Conservation (phyloP, 306 rosid species). For the Cicer pinnatifidum region DNA sequence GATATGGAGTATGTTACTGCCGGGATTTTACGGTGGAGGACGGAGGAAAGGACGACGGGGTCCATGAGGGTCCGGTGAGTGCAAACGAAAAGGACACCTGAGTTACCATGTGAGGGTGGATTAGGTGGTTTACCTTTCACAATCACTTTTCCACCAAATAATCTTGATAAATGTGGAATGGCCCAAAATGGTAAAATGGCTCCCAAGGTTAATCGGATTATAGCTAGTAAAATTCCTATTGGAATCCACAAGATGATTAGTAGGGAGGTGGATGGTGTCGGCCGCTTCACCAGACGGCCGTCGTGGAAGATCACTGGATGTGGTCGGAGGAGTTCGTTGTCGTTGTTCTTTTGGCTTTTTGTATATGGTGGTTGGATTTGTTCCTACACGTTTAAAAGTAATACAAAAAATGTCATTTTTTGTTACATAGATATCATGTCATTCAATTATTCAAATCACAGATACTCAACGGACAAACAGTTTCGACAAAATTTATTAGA, state of each 20-base stretch:
- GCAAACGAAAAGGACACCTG: conserved; percentile 95
- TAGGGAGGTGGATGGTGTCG: conserved; percentile 71
- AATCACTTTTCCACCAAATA: conserved; percentile 66
- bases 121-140: conserved; percentile 81
- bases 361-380: conserved; percentile 59
- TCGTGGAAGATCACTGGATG: conserved; percentile 93
- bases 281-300: conserved; percentile 91
- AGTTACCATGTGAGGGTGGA: conserved; percentile 30
- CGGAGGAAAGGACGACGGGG: conserved; percentile 79
- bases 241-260: conserved; percentile 89
- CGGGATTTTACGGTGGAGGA: conserved; percentile 69
- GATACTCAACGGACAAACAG: too few relatives aligned
- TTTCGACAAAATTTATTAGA: too few relatives aligned
- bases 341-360: conserved; percentile 36
- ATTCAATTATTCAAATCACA: too few relatives aligned
- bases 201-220: conserved; percentile 57
- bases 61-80: conserved; percentile 92
- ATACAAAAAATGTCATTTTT: too few relatives aligned
- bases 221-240: conserved; percentile 74
- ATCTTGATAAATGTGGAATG: conserved; percentile 48
- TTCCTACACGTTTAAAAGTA: conserved; percentile 52
- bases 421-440: too few relatives aligned
- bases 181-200: conserved; percentile 65
- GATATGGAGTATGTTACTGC: conserved; percentile 93
- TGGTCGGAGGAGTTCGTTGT: conserved; percentile 58